phyloP scores from a whole-genome alignment of 352 stramenopile genomes.

The Pythium brachiatum region DNA sequence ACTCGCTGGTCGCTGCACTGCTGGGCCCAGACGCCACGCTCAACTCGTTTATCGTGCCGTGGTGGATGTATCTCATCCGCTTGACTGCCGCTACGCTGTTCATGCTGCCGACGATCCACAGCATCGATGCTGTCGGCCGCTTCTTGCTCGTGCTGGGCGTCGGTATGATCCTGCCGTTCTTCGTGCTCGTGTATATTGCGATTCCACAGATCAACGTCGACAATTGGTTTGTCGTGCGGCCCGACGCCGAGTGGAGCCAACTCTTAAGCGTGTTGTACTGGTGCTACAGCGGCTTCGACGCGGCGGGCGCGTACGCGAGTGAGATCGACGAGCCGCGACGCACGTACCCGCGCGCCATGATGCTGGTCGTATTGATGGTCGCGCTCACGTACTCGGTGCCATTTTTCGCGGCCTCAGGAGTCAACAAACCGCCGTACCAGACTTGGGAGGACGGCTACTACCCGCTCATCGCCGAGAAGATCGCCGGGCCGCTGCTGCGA shows the following conservation, averaged over 20 bases:
- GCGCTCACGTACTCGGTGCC: slow-evolving; percentile 89
- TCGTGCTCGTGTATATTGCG: slow-evolving; percentile 76
- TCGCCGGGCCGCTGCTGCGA: slow-evolving; percentile 82
- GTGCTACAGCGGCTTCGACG: slow-evolving; percentile 96
- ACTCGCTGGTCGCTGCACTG: slow-evolving; percentile 53
- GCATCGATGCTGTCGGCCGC: slow-evolving; percentile 87
- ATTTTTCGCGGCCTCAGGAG: slow-evolving; percentile 85
- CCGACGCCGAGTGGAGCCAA: slow-evolving; percentile 71
- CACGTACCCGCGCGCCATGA: slow-evolving; percentile 88
- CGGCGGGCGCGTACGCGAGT: slow-evolving; percentile 88
- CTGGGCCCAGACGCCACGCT: slow-evolving; percentile 25
- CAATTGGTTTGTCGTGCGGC: slow-evolving; percentile 68
- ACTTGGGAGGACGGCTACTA: slow-evolving; percentile 94
- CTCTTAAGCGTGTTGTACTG: slow-evolving; percentile 96
- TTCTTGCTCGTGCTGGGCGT: slow-evolving; percentile 83
- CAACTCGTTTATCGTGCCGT: slow-evolving; percentile 38
- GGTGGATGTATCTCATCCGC: slow-evolving; percentile 53
- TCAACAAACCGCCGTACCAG: slow-evolving; percentile 70
- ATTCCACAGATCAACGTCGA: slow-evolving; percentile 50
- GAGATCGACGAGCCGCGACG: slow-evolving; percentile 86
- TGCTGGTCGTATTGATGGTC: slow-evolving; percentile 79
- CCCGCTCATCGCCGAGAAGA: slow-evolving; percentile 79
- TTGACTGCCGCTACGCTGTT: slow-evolving; percentile 44
- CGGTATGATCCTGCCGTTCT: slow-evolving; percentile 90
- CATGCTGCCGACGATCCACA: slow-evolving; percentile 69